phyloP scores from a whole-genome alignment of 2,329 filamentous ascomycete genomes.

The Hypoxylon sp. region DNA sequence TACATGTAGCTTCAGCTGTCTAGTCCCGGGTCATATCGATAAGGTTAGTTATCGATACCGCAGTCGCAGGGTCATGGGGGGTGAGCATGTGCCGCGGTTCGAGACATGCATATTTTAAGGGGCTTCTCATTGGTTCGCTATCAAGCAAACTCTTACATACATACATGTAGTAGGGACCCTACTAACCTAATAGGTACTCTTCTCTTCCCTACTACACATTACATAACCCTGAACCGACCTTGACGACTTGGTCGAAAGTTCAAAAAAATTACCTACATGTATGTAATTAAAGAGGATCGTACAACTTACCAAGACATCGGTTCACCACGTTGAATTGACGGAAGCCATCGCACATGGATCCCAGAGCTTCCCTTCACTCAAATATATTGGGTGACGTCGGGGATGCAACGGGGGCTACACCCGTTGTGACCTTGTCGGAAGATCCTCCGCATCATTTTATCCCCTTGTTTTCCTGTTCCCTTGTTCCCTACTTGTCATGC shows the following conservation, averaged over 20 bases:
- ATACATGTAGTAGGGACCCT: too few species aligned
- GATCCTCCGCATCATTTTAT: constrained; percentile 44
- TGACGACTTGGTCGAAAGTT: neutral
- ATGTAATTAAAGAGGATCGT: neutral
- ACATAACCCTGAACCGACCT: neutral
- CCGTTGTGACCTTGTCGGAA: constrained; percentile 39
- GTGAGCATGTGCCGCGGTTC: constrained; percentile 27
- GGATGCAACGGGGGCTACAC: constrained; percentile 30
- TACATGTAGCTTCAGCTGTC: constrained; percentile 2
- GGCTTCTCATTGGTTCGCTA: constrained; percentile 19
- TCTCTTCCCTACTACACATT: neutral
- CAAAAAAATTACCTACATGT: too few species aligned
- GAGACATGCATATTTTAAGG: constrained; percentile 27
- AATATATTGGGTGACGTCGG: constrained; percentile 43
- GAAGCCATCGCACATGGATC: neutral
- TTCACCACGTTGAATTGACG: neutral
- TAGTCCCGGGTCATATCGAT: constrained; percentile 14
- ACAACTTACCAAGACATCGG: constrained; percentile 12
- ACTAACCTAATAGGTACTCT: too few species aligned
- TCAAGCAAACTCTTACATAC: too few species aligned
- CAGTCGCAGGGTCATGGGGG: constrained; percentile 25
- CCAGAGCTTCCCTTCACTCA: neutral
- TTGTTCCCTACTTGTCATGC: constrained; percentile 33
- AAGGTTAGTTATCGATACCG: constrained; percentile 5
- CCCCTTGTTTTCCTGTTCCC: constrained; percentile 8